phyloP scores from a whole-genome alignment of 257 asterid genomes.

The Parsonsia alboflavescens region DNA sequence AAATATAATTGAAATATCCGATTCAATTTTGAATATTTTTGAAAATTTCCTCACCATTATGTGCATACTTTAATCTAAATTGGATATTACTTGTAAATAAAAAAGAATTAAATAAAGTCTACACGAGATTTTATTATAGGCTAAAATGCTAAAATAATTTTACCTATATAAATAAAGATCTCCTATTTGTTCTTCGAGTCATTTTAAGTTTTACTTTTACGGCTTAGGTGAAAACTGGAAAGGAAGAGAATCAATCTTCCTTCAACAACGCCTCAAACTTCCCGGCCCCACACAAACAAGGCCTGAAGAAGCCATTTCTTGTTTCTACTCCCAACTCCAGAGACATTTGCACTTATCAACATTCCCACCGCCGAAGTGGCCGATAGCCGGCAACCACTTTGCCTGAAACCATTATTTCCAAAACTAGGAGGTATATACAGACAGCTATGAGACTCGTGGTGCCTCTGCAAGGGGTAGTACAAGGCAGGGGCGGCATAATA shows the following conservation, averaged over 20 bases:
- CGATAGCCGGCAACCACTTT: slow-evolving; percentile 22
- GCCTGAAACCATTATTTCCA: slow-evolving; percentile 10
- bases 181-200: neutral
- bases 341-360: neutral
- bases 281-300: slow-evolving; percentile 22
- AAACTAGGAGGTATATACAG: slow-evolving; percentile 20
- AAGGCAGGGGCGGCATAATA: slow-evolving; percentile 81
- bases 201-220: no score
- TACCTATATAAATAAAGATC: no score
- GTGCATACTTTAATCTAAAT: no score
- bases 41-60: no score
- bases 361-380: slow-evolving; percentile 19
- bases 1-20: no score
- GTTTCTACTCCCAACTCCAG: neutral
- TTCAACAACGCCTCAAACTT: slow-evolving; percentile 31
- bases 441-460: slow-evolving; percentile 89
- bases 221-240: neutral
- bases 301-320: neutral
- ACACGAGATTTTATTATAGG: no score
- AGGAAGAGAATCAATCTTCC: slow-evolving; percentile 39
- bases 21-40: no score
- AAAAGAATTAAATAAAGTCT: no score
- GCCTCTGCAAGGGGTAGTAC: slow-evolving; percentile 89
- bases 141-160: no score
- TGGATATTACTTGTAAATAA: no score